A percentile compares a stretch with the other conserved stretches of the same genome.
phyloP scores from a whole-genome alignment of 805 yeast genomes.

The Zygoascus flipseniorum region DNA sequence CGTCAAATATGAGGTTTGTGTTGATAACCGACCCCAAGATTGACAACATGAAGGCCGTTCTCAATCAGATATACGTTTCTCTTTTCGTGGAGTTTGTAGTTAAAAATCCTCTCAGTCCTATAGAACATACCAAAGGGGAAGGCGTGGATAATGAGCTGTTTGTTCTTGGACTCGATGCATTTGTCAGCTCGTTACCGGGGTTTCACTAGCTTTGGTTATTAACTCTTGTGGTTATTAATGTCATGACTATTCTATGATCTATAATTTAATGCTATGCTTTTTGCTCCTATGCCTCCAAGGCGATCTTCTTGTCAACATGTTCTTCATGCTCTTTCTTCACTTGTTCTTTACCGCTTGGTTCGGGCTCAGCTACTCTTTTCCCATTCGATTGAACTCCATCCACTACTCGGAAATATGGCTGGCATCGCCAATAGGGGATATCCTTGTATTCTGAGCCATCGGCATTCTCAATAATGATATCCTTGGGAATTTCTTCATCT shows the following conservation, averaged over 20 bases:
- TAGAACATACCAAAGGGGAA: slow-evolving; percentile 46
- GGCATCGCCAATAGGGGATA: slow-evolving; percentile 94
- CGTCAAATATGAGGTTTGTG: slow-evolving; percentile 69
- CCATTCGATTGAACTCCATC: slow-evolving; percentile 50
- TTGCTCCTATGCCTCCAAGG: neutral
- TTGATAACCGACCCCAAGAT: slow-evolving; percentile 57
- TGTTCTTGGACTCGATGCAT: slow-evolving; percentile 46
- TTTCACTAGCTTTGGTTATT: slow-evolving; percentile 11
- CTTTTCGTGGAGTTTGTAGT: slow-evolving; percentile 54
- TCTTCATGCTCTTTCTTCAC: slow-evolving; percentile 7
- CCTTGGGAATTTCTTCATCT: slow-evolving; percentile 44
- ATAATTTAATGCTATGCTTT: neutral
- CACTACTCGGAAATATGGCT: slow-evolving; percentile 87
- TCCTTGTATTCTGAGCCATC: slow-evolving; percentile 54
- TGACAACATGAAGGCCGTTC: slow-evolving; percentile 45
- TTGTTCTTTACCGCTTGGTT: neutral
- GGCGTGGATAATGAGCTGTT: slow-evolving; percentile 52
- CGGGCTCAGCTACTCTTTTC: slow-evolving; percentile 7
- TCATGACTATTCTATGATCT: neutral
- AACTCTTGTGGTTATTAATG: neutral
- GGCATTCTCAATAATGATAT: slow-evolving; percentile 59
- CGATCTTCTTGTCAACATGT: neutral
- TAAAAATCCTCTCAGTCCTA: slow-evolving; percentile 50
- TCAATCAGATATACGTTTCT: slow-evolving; percentile 51
- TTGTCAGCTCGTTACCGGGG: slow-evolving; percentile 28